These are phyloP conservation scores for Coffea canephora DNA, from an alignment of 257 asterid genomes.

Conservation along the genomic window DNA sequence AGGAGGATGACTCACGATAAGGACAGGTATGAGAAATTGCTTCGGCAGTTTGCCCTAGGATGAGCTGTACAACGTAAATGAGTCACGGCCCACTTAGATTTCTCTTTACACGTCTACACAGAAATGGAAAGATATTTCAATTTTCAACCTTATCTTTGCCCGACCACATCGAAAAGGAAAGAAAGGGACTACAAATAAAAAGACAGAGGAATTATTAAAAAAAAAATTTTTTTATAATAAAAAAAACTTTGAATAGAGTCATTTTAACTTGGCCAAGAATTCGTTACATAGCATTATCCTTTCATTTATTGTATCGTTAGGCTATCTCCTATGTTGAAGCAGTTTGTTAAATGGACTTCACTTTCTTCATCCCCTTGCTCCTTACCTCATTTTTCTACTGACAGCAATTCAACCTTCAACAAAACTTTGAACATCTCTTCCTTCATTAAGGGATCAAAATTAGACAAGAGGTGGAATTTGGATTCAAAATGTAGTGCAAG, in stretches of 20 bases:
- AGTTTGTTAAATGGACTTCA: background rate
- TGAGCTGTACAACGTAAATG: too few relatives aligned
- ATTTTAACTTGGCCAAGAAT: background rate
- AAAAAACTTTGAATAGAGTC: too few relatives aligned
- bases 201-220: background rate
- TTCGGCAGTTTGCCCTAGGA: too few relatives aligned
- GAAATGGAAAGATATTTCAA: background rate
- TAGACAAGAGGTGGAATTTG: background rate
- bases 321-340: conserved; percentile 3
- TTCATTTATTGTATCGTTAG: background rate
- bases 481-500: conserved; percentile 29
- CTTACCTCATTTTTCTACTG: conserved; percentile 2
- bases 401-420: background rate
- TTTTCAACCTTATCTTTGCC: background rate
- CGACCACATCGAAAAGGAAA: background rate
- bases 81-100: too few relatives aligned
- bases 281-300: background rate
- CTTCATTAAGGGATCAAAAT: background rate
- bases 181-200: background rate
- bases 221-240: too few relatives aligned
- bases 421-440: background rate
- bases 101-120: too few relatives aligned
- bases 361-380: conserved; percentile 2
- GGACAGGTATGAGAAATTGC: too few relatives aligned
- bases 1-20: too few relatives aligned